Evolutionary conservation across 192 early-diverging fungal species (phyloP), one percentile per base, ranked within the genome.

Genomic region (Backusella macrospora): DNA sequence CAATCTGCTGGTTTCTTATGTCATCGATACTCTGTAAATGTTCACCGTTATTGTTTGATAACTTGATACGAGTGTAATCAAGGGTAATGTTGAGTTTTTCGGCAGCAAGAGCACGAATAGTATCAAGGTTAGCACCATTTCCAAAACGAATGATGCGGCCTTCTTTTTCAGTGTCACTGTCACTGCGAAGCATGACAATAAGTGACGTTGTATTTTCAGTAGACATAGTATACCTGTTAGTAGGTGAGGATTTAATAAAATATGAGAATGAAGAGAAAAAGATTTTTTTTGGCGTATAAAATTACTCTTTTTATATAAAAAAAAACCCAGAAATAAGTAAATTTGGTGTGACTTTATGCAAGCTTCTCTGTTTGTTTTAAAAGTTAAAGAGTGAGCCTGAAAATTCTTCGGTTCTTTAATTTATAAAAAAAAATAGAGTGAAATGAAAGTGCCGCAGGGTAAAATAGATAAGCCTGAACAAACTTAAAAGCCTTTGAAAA

Each of bases 101-200:
- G 9, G 78, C 78, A 10, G 66, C 64, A 44, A 71, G 65, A 8
- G 62, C 14, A 40, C 73, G 73, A 44, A 79, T 13, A 3, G 73
- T 79, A 23, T 79, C 78, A 16, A 79, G 39, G 26, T 44, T 75
- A 13, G 68, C 72, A 5, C 73, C 68, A 26, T 29, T 63, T 6
- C 48, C 68, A 23, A 78, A 71, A 1, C 70, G 73, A n/a, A 78
- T 48, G 34, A 74, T 73, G 6, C 18, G 47, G 5, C 77, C 77
- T 43, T 70, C 73, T 4, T 70, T 55, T 55, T 73, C 77, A 65
- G 74, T 14, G 68, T 77, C 40, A 34, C 68, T 48, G 1, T 47
- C 42, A 18, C 73, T 73, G 52, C 74, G 73, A 52, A 78, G 59
- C 15, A 65, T 72, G 40, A 77, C 76, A 67, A 77, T 77, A 40